A percentile compares a stretch with the other conserved stretches of the same genome.
phyloP scores from a whole-genome alignment of 75 land plant species.

The Adiantum capillusveneris region DNA sequence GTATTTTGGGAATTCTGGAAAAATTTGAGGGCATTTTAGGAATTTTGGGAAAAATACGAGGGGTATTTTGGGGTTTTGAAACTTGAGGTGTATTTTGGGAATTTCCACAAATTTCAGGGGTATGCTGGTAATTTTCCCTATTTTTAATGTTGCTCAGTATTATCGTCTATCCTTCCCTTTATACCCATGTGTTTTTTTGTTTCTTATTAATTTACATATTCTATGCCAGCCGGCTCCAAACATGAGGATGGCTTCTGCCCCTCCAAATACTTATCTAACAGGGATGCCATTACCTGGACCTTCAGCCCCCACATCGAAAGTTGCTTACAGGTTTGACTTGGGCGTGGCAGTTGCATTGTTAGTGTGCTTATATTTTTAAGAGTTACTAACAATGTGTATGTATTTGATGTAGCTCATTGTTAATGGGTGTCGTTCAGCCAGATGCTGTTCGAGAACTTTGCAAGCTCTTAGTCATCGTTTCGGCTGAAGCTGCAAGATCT shows the following conservation, averaged over 20 bases:
- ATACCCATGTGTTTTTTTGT: no score
- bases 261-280: constrained; percentile 9
- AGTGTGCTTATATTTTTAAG: neutral
- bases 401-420: constrained; percentile 49
- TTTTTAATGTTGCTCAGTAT: no score
- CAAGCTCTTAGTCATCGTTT: constrained; percentile 59
- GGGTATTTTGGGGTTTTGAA: no score
- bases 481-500: constrained; percentile 67
- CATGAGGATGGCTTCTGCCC: constrained; percentile 7
- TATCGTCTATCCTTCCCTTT: no score
- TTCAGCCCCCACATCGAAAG: constrained; percentile 8
- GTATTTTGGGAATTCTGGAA: no score
- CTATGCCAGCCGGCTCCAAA: constrained; percentile 5
- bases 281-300: constrained; percentile 8
- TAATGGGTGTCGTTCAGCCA: constrained; percentile 70
- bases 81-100: no score
- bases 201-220: neutral
- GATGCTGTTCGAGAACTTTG: constrained; percentile 76
- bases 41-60: no score
- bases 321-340: constrained; percentile 7
- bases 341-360: neutral
- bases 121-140: no score
- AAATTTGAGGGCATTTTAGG: no score
- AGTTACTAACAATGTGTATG: neutral
- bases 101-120: no score